Evolutionary conservation across 139 green algal species (phyloP), one percentile per base, ranked within the genome.

Genomic region (Marvania coccoides): DNA sequence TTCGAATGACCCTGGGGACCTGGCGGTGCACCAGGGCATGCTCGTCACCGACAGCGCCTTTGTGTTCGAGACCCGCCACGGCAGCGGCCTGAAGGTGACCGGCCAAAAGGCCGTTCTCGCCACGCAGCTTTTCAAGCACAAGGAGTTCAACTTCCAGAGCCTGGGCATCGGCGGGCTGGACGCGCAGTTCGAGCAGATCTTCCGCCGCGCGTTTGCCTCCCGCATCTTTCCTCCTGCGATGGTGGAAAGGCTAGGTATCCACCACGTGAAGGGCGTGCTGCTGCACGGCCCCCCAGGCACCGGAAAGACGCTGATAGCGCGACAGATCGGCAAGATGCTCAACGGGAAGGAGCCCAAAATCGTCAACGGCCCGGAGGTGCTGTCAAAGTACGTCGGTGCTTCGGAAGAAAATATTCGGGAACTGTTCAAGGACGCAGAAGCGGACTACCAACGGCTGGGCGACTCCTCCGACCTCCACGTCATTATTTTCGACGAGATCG

Each of bases 401-500:
- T 84, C 74, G 5, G 95, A 99, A 75, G 92, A 99, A 78, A 99
- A 99, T 78, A 87, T 99, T 55, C 78, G 95, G 6, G 88, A 93
- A 26, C 84, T 99, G 47, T 99, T 99, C 83, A 68, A 72, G 57
- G 65, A 73, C 6, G 65, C 65, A 15, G 65, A 73, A 34, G 35
- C 24, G 8, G 65, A 73, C 2, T 70, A 70, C 54, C 7, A 26
- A 4, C 14, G 15, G 24, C 42, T 24, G 34, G 65, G 54, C n/a
- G 65, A 70, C 46, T 33, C 81, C 19, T 86, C 79, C 23, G 90
- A 97, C 24, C 83, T 99, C 70, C 95, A 99, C 78, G 92, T 99
- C 65, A 98, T 99, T 84, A 99, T 99, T 70, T 99, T 99, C 75
- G 95, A 99, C 69, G 95, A 99, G 83, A 99, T 99, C 47, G 95